A percentile compares a stretch with the other conserved stretches of the same genome.
Conservation (phyloP, 2,329 filamentous ascomycete genomes). For the Hypoxylon rubiginosum region DNA sequence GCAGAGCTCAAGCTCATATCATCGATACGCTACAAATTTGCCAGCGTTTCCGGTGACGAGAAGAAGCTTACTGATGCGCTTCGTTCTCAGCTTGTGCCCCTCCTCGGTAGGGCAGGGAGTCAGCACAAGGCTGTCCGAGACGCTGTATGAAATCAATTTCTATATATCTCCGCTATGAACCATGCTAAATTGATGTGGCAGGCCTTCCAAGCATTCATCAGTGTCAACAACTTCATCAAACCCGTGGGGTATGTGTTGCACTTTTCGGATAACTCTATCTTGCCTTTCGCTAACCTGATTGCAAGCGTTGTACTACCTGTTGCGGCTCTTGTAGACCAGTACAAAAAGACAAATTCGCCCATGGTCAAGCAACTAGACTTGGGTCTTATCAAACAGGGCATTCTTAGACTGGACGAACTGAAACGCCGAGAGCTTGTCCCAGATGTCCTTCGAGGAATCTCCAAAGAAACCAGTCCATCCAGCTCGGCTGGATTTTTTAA, state of each 20-base stretch:
- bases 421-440: conserved; percentile 82
- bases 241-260: conserved; percentile 59
- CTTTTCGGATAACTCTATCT: not conserved
- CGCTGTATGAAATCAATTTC: conserved; percentile 45
- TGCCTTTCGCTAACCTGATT: conserved; percentile 8
- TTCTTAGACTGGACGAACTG: conserved; percentile 62
- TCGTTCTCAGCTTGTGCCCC: conserved; percentile 81
- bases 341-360: conserved; percentile 80
- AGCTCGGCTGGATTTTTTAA: conserved; percentile 78
- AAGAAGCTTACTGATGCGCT: conserved; percentile 84
- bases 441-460: conserved; percentile 75
- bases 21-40: conserved; percentile 52
- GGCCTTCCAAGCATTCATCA: conserved; percentile 65
- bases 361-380: conserved; percentile 91
- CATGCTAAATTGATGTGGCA: conserved; percentile 47
- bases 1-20: conserved; percentile 52
- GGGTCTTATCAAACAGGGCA: conserved; percentile 87
- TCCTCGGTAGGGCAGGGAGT: conserved; percentile 89
- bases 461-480: conserved; percentile 67
- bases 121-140: conserved; percentile 82
- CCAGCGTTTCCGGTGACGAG: conserved; percentile 77
- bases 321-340: conserved; percentile 86
- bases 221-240: conserved; percentile 68
- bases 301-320: conserved; percentile 82
- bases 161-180: not conserved